Conservation (phyloP, 768 basidiomycete species). For the Lactarius hatsudake region DNA sequence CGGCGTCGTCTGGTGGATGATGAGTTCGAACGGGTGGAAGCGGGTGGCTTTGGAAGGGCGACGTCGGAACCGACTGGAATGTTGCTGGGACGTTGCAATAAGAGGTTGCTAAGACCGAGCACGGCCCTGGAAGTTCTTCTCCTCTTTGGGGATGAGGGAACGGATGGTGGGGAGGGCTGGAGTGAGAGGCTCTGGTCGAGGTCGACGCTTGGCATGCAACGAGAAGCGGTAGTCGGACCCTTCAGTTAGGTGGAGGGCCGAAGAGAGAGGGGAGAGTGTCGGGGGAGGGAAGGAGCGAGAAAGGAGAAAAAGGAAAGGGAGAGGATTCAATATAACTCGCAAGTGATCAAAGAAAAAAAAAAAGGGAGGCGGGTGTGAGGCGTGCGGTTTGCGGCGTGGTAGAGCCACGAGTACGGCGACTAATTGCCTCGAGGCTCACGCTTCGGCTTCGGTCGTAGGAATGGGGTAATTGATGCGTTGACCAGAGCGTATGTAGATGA, state of each 20-base stretch:
- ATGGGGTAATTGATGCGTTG: constrained; percentile 13
- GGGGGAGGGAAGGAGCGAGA: constrained; percentile 31
- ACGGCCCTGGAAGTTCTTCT: constrained; percentile 50
- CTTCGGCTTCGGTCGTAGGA: constrained; percentile 28
- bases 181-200: constrained; percentile 35
- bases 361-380: constrained; percentile 30
- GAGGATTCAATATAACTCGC: constrained; percentile 22
- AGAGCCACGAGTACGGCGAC: constrained; percentile 36
- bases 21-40: constrained; percentile 41
- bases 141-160: constrained; percentile 30
- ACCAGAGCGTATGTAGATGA: not conserved
- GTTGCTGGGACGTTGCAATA: constrained; percentile 32
- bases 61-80: constrained; percentile 31
- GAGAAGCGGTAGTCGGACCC: constrained; percentile 30
- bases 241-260: constrained; percentile 30
- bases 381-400: constrained; percentile 36
- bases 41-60: constrained; percentile 33
- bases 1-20: constrained; percentile 37
- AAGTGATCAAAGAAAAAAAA: constrained; percentile 27
- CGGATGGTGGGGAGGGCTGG: constrained; percentile 33
- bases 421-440: constrained; percentile 25
- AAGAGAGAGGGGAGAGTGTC: constrained; percentile 29
- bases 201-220: constrained; percentile 46
- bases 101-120: constrained; percentile 43
- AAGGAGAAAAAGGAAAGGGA: constrained; percentile 28